Conservation (phyloP, 2,329 filamentous ascomycete genomes). For the Ophiostoma sp. region DNA sequence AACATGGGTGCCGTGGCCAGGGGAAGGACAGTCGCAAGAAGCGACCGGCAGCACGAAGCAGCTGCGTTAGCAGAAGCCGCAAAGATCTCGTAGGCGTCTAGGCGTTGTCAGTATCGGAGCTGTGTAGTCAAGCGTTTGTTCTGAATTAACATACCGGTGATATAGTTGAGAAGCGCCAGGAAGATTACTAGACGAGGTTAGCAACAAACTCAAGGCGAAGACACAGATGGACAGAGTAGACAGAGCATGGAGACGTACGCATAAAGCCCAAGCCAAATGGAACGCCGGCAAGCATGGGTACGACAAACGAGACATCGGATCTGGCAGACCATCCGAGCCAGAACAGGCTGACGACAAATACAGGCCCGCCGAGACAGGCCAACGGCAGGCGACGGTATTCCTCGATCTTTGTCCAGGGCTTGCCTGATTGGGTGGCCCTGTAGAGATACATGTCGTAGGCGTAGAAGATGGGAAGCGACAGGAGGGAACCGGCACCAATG, state of each 20-base stretch:
- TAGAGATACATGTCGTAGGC: conserved; percentile 57
- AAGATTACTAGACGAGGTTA: conserved; percentile 42
- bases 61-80: conserved; percentile 53
- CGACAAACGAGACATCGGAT: conserved; percentile 44
- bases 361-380: conserved; percentile 63
- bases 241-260: conserved; percentile 31
- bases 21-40: conserved; percentile 52
- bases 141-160: conserved; percentile 6
- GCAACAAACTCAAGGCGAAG: not conserved
- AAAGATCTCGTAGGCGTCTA: conserved; percentile 61
- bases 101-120: too few species aligned
- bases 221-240: not conserved
- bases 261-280: conserved; percentile 58
- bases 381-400: conserved; percentile 66
- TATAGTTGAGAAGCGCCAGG: conserved; percentile 47
- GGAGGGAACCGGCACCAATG: conserved; percentile 57
- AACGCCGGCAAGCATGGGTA: conserved; percentile 55
- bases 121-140: too few species aligned
- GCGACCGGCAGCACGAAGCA: conserved; percentile 43
- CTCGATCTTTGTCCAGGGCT: conserved; percentile 55
- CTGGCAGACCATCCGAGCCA: conserved; percentile 58
- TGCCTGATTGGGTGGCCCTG: conserved; percentile 44
- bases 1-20: conserved; percentile 51
- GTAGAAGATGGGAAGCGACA: conserved; percentile 58
- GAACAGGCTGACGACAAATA: conserved; percentile 53